These are phyloP conservation scores for Peronospora farinosa DNA, from an alignment of 352 stramenopile genomes.

Conservation along the genomic window DNA sequence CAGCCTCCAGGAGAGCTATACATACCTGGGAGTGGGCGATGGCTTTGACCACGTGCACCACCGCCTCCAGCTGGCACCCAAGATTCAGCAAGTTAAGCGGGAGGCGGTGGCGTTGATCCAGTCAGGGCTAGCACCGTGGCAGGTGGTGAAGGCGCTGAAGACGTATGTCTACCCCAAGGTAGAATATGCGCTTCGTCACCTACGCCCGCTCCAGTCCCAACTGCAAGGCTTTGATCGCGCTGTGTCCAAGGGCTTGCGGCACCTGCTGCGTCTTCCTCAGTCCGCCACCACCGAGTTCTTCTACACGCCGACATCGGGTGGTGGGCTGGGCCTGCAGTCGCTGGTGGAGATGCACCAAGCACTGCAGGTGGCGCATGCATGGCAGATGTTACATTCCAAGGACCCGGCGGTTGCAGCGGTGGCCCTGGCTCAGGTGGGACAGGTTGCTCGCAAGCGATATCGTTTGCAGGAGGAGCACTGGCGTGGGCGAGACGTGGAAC, in stretches of 20 bases:
- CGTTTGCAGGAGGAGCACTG: slow-evolving; percentile 10
- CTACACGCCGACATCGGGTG: slow-evolving; percentile 5
- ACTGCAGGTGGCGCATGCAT: slow-evolving; percentile 14
- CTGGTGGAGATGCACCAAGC: slow-evolving; percentile 11
- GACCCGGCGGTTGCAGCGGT: slow-evolving; percentile 1
- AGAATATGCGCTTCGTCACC: slow-evolving; percentile 3
- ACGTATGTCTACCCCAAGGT: slow-evolving; percentile 15
- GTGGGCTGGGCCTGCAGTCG: slow-evolving; percentile 9
- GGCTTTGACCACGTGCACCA: slow-evolving; percentile 7
- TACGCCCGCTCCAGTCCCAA: not conserved
- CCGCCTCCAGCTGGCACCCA: slow-evolving; percentile 2
- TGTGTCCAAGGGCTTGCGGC: not conserved
- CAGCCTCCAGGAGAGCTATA: slow-evolving; percentile 1
- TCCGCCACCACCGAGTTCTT: slow-evolving; percentile 9
- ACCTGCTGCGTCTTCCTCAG: slow-evolving; percentile 4
- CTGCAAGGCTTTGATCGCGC: slow-evolving; percentile 5
- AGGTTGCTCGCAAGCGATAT: slow-evolving; percentile 10
- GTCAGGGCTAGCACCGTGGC: slow-evolving; percentile 4
- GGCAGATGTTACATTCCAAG: slow-evolving; percentile 10
- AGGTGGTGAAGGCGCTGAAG: slow-evolving; percentile 17
- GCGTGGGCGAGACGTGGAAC: not conserved
- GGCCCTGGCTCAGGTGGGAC: slow-evolving; percentile 2
- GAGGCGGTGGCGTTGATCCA: slow-evolving; percentile 5
- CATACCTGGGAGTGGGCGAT: slow-evolving; percentile 6
- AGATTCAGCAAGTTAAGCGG: not conserved